phyloP scores from a whole-genome alignment of 306 rosid genomes.

The Prinsepia uniflora region DNA sequence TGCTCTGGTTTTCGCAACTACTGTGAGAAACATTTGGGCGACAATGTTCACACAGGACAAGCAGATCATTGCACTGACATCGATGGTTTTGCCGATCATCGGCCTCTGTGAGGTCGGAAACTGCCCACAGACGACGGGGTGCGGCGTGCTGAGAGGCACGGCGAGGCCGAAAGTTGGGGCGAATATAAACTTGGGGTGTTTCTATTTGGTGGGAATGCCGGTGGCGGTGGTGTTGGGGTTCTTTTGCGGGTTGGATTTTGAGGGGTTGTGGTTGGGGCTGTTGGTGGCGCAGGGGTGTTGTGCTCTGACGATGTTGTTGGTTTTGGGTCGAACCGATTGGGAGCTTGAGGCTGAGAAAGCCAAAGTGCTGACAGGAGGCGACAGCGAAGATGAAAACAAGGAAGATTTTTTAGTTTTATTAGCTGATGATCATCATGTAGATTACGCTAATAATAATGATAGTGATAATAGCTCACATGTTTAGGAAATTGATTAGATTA shows the following conservation, averaged over 20 bases:
- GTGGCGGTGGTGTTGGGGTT: conserved; percentile 63
- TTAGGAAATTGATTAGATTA: conserved; percentile 16
- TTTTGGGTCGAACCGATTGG: conserved; percentile 70
- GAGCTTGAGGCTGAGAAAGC: conserved; percentile 63
- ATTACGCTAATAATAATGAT: conserved; percentile 21
- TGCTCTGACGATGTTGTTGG: conserved; percentile 76
- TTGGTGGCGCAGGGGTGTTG: conserved; percentile 88
- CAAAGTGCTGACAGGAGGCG: conserved; percentile 45
- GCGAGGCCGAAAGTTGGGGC: conserved; percentile 92
- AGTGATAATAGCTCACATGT: conserved; percentile 28
- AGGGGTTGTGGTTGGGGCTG: conserved; percentile 83
- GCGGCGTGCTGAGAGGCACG: conserved; percentile 85
- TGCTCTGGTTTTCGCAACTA: conserved; percentile 56
- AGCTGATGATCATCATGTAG: conserved; percentile 1
- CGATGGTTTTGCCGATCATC: conserved; percentile 75
- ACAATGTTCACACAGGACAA: conserved; percentile 63
- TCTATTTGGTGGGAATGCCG: conserved; percentile 87
- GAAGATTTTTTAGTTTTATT: conserved; percentile 32
- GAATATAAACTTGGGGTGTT: conserved; percentile 72
- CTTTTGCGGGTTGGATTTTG: conserved; percentile 61
- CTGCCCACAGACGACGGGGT: conserved; percentile 93
- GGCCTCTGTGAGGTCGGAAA: conserved; percentile 93
- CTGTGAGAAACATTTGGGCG: conserved; percentile 75
- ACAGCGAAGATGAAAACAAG: conserved; percentile 38
- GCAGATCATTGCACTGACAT: conserved; percentile 55